Evolutionary conservation across 2,329 filamentous ascomycete genomes (phyloP).

Genomic region (Xylariaceae sp.): DNA sequence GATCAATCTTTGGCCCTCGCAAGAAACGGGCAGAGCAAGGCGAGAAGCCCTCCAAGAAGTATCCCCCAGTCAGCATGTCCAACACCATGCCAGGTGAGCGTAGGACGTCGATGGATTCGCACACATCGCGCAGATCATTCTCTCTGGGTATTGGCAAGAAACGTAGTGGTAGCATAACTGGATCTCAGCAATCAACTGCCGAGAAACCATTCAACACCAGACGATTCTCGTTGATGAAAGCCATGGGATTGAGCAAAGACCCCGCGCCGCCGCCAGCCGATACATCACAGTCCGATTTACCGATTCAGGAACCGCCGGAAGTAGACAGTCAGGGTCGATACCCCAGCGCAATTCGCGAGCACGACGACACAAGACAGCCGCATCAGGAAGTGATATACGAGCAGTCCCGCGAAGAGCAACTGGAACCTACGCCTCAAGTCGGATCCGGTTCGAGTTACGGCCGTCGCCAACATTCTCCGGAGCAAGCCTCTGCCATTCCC

Average conservation of each 20-base stretch:
- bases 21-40: constrained; percentile 33
- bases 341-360: constrained; percentile 26
- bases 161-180: constrained; percentile 59
- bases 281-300: constrained; percentile 48
- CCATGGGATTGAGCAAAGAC: constrained; percentile 57
- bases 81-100: constrained; percentile 57
- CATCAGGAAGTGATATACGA: constrained; percentile 38
- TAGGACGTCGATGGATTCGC: constrained; percentile 66
- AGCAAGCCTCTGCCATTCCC: constrained; percentile 41
- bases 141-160: constrained; percentile 66
- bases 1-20: constrained; percentile 68
- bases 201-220: constrained; percentile 49
- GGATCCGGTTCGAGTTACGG: constrained; percentile 31
- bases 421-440: constrained; percentile 23
- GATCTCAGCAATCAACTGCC: constrained; percentile 47
- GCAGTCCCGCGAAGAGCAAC: constrained; percentile 32
- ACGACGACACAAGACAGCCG: constrained; percentile 26
- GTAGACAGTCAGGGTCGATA: constrained; percentile 37
- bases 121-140: constrained; percentile 61
- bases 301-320: constrained; percentile 45
- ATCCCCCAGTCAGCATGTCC: constrained; percentile 89
- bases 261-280: constrained; percentile 42
- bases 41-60: constrained; percentile 62
- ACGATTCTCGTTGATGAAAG: constrained; percentile 67
- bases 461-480: constrained; percentile 40